Percentiles rank a stretch among this genome's conserved stretches.
Conservation (phyloP, 345 rosid genomes). For the Microthlaspi erraticum region DNA sequence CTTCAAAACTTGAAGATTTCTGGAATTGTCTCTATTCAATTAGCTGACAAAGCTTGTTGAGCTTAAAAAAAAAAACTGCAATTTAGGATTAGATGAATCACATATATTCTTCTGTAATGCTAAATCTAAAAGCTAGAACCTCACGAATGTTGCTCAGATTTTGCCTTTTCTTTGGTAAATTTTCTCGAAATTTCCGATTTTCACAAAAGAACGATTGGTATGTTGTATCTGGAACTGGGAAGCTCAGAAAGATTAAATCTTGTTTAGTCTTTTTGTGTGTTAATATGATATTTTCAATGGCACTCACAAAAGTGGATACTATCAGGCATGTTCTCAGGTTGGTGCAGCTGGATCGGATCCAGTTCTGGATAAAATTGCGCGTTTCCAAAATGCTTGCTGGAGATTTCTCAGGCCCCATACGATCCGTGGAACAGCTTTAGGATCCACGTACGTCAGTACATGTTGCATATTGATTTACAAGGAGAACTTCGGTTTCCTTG, state of each 20-base stretch:
- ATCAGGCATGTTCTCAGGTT: slow-evolving; percentile 72
- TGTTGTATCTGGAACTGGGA: too few species aligned
- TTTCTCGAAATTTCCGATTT: too few species aligned
- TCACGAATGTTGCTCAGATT: neutral
- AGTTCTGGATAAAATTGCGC: slow-evolving; percentile 54
- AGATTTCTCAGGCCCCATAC: slow-evolving; percentile 98
- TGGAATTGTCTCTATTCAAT: neutral
- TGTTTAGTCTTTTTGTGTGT: neutral
- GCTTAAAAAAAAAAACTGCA: too few species aligned
- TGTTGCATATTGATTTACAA: slow-evolving; percentile 13
- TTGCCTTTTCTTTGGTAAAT: too few species aligned
- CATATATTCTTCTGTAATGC: neutral
- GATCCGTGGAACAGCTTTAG: slow-evolving; percentile 90
- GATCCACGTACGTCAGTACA: slow-evolving; percentile 68
- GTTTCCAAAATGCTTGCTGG: slow-evolving; percentile 89
- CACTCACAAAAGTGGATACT: slow-evolving; percentile 44
- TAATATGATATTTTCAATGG: slow-evolving; percentile 8
- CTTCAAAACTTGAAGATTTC: neutral
- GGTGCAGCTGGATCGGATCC: slow-evolving; percentile 91
- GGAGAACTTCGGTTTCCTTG: too few species aligned
- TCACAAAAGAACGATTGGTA: too few species aligned
- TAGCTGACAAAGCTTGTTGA: neutral
- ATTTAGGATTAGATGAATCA: too few species aligned
- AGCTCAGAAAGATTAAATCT: too few species aligned
- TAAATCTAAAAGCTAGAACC: neutral